phyloP scores from a whole-genome alignment of 805 yeast species.

The Yarrowia sp. region DNA sequence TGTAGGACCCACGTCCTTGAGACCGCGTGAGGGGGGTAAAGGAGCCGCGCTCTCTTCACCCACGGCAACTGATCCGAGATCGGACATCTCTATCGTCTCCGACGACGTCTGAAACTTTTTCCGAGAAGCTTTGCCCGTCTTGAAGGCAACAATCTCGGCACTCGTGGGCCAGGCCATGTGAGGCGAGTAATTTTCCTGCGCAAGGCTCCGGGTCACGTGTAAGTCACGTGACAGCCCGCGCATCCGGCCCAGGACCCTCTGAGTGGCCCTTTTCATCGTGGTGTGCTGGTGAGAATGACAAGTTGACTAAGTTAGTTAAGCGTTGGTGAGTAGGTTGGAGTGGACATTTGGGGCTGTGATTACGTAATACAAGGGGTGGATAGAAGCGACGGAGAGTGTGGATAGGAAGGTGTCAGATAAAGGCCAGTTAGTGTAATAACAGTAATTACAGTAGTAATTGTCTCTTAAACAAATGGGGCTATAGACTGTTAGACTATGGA shows the following conservation, averaged over 20 bases:
- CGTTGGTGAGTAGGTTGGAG: too few species aligned
- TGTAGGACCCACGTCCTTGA: background rate
- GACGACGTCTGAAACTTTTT: background rate
- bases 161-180: slow-evolving; percentile 19
- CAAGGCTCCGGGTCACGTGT: background rate
- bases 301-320: too few species aligned
- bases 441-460: too few species aligned
- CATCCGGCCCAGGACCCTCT: background rate
- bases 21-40: slow-evolving; percentile 7
- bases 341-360: too few species aligned
- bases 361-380: too few species aligned
- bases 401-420: too few species aligned
- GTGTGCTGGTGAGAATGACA: background rate
- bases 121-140: background rate
- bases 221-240: background rate
- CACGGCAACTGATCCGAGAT: background rate
- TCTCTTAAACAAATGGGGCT: too few species aligned
- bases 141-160: slow-evolving; percentile 13
- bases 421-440: too few species aligned
- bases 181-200: background rate
- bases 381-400: too few species aligned
- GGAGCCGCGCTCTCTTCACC: background rate
- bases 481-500: too few species aligned
- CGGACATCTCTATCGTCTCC: slow-evolving; percentile 6
- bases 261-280: slow-evolving; percentile 12